A percentile compares a stretch with the other conserved stretches of the same genome.
Conservation (phyloP, 805 yeast species). For the Wickerhamiella occidentalis region DNA sequence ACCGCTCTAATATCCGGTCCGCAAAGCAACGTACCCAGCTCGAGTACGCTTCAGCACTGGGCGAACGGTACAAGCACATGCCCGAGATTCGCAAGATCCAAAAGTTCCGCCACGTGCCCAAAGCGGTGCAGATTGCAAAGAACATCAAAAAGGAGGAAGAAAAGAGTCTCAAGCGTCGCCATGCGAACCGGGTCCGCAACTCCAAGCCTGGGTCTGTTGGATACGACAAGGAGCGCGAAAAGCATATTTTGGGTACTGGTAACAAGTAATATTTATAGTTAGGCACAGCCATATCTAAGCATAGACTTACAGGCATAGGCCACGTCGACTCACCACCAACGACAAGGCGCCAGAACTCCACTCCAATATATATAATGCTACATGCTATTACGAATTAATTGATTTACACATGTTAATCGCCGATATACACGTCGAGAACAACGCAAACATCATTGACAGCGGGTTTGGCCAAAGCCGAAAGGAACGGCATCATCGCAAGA, state of each 20-base stretch:
- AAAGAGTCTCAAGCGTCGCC: conserved; percentile 63
- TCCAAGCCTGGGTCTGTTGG: conserved; percentile 39
- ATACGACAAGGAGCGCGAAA: conserved; percentile 57
- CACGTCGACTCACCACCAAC: no score
- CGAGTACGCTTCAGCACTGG: conserved; percentile 84
- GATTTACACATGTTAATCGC: conserved; percentile 1
- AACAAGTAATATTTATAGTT: conserved; percentile 22
- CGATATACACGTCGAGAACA: conserved; percentile 56
- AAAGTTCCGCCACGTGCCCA: conserved; percentile 86
- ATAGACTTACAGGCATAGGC: no score
- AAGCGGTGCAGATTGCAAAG: conserved; percentile 72
- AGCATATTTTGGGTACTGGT: conserved; percentile 76
- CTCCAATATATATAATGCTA: neutral
- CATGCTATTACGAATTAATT: neutral
- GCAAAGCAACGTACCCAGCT: conserved; percentile 67
- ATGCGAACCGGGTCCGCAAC: conserved; percentile 70
- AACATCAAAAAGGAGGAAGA: conserved; percentile 73
- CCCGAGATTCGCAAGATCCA: conserved; percentile 87
- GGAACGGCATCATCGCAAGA: conserved; percentile 76
- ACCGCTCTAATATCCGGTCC: conserved; percentile 69
- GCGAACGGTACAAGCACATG: conserved; percentile 88
- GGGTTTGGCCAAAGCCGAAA: conserved; percentile 65
- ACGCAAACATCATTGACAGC: conserved; percentile 74
- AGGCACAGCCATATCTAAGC: no score
- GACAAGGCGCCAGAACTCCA: no score